A percentile compares a stretch with the other conserved stretches of the same genome.
phyloP scores from a whole-genome alignment of 305 asterid species.

The Fraxinus latifolia region DNA sequence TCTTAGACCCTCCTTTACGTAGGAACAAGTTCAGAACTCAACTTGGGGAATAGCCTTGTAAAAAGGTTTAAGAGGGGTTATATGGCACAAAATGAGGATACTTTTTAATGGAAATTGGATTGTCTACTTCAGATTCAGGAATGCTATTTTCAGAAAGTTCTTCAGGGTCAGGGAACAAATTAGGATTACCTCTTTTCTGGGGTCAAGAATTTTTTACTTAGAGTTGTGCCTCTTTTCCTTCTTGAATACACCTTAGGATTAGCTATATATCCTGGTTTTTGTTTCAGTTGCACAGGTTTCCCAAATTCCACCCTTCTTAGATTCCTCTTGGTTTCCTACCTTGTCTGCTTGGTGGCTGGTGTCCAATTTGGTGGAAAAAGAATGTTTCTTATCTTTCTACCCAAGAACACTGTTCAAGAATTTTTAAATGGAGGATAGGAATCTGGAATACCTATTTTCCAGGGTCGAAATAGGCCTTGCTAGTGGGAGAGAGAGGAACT shows the following conservation, averaged over 20 bases:
- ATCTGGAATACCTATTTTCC: background rate
- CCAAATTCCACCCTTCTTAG: background rate
- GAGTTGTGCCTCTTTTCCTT: background rate
- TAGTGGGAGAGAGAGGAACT: background rate
- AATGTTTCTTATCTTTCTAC: background rate
- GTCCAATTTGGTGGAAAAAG: background rate
- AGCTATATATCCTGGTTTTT: background rate
- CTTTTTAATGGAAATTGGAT: too few relatives aligned
- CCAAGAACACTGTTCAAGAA: background rate
- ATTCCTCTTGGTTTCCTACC: background rate
- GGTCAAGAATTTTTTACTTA: background rate
- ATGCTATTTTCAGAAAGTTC: background rate
- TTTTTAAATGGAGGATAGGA: background rate
- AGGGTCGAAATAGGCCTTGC: background rate
- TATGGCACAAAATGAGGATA: background rate
- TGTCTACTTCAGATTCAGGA: background rate
- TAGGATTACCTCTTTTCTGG: background rate
- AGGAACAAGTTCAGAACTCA: background rate
- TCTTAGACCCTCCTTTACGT: background rate
- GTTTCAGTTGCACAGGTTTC: background rate
- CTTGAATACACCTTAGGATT: too few relatives aligned
- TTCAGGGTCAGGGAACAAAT: background rate
- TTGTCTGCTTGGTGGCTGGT: background rate
- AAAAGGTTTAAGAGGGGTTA: background rate
- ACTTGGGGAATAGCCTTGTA: background rate